These are phyloP conservation scores for Kodamaea kaohsiungensis DNA, from an alignment of 805 yeast species.

Conservation along the genomic window DNA sequence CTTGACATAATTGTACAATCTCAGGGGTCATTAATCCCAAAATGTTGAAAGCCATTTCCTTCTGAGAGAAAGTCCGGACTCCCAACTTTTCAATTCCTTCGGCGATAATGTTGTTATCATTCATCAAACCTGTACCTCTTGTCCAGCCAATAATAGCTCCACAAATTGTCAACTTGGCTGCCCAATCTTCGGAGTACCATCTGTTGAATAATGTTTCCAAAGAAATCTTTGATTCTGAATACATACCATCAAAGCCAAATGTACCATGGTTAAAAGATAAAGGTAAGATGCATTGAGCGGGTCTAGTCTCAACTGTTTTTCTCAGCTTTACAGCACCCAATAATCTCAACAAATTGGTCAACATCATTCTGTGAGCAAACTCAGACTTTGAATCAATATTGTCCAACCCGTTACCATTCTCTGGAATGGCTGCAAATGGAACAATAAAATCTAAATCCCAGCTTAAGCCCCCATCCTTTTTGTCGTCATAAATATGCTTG, in stretches of 20 bases:
- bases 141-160: slow-evolving; percentile 99
- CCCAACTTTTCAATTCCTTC: slow-evolving; percentile 96
- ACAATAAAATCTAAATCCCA: slow-evolving; percentile 97
- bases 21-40: slow-evolving; percentile 91
- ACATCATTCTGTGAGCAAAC: slow-evolving; percentile 97
- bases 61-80: slow-evolving; percentile 97
- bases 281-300: slow-evolving; percentile 96
- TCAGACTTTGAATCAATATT: slow-evolving; percentile 93
- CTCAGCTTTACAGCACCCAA: slow-evolving; percentile 87
- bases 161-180: slow-evolving; percentile 87
- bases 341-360: slow-evolving; percentile 90
- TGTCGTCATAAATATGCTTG: slow-evolving; percentile 80
- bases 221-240: slow-evolving; percentile 95
- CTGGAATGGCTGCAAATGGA: slow-evolving; percentile 99
- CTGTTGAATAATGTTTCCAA: slow-evolving; percentile 96
- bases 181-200: slow-evolving; percentile 99
- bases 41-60: slow-evolving; percentile 98
- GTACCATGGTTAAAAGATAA: slow-evolving; percentile 99
- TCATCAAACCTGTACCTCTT: slow-evolving; percentile 99
- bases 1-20: slow-evolving; percentile 83
- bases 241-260: slow-evolving; percentile 96
- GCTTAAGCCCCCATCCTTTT: slow-evolving; percentile 86
- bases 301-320: slow-evolving; percentile 89
- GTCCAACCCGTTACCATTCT: slow-evolving; percentile 94
- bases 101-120: slow-evolving; percentile 94